Evolutionary conservation across 108 stramenopile genomes (phyloP), one percentile per base, ranked within the genome.

Genomic region (Cafeteria roenbergensis): DNA sequence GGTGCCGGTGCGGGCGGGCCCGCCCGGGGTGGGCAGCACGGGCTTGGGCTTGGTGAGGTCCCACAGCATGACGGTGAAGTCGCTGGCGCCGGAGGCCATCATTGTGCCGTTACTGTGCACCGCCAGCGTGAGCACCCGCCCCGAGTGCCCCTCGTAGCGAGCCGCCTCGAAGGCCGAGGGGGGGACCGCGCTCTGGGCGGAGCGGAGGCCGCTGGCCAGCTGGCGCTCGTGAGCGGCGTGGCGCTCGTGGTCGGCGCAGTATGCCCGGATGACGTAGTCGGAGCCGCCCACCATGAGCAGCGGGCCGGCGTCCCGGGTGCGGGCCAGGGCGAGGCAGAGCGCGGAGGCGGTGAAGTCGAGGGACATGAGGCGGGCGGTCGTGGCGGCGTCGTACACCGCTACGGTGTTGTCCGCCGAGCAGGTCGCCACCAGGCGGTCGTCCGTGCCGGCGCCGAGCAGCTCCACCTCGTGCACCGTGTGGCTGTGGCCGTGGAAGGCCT

Each of bases 401-500:
- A 57, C 32, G 29, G 12, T 9, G 14, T 57, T 57, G 56, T 57
- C 56, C 4, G 29, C 4, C 29, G 31, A 32, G 32, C 9, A 4
- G 9, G 56, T 57, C 29, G 14, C 32, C 8, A 57, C 14, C 9
- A 12, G 14, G 9, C 8, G 14, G 9, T 57, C 56, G 32, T 57
- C 56, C n/a, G n/a, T n/a, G n/a, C n/a, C n/a, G n/a, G n/a, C n/a
- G 9, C 14, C 56, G 9, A 57, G 56, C 8, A 57, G 31, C 29
- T 57, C 29, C 31, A 57, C 31, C 9, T 33, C 56, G 8, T 12
- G 8, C 31, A 57, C 32, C 9, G 12, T 4, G 56, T 57, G 4
- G 31, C 14, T 30, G 56, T 57, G 56, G 32, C 56, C 56, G 4
- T 57, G 56, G 32, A 57, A 57, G 31, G 31, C 56, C 14, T 57